Base-by-base conservation (phyloP, 106 monocot species). In the Acanthochlamys bracteata region DNA sequence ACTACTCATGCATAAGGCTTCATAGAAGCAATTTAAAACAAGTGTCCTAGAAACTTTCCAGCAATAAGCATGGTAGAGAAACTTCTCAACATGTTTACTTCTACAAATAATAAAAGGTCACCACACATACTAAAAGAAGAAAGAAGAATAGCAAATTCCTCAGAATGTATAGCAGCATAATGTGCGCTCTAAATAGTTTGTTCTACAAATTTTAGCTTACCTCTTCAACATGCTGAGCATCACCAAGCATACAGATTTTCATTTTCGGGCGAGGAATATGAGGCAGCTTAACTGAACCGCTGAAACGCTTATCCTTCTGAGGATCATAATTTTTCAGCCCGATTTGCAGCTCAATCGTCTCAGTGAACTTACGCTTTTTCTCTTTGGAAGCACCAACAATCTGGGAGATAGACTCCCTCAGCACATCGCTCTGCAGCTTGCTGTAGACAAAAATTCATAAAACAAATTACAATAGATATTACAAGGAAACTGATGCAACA, bases 211-310 rank as follows among this genome's bases (percentile, higher is more conserved):
- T 55, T 41, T 21, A 16, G 7, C 12, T 13, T 76, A 80, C 84
- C 79, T 84, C 79, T 54, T 80, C 80, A 4, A 84, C 84, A 64
- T 84, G 84, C 61, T 84, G 79, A 45, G 84, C 84, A 67, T 84
- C 79, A 57, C 84, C 84, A 67, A 84, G 84, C 84, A 84, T 84
- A 73, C 83, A 84, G 53, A 84, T 69, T 68, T 84, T 84, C 83
- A 84, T 79, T 60, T 80, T 84, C 0, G 85, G 80, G 0, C 85
- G 77, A 25, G 85, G 85, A 60, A 85, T 85, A 40, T 85, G 78
- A 16, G 77, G 77, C 1, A 85, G 65, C 74, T 78, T 85, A n/a
- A 85, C 85, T 46, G 80, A 77, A 10, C 85, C 85, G n/a, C 85
- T 85, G 68, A 85, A 85, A 41, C 80, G 80, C 77, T 81, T 85